Conservation (phyloP, 192 early-diverging fungal species). For the Backusella westeae region DNA sequence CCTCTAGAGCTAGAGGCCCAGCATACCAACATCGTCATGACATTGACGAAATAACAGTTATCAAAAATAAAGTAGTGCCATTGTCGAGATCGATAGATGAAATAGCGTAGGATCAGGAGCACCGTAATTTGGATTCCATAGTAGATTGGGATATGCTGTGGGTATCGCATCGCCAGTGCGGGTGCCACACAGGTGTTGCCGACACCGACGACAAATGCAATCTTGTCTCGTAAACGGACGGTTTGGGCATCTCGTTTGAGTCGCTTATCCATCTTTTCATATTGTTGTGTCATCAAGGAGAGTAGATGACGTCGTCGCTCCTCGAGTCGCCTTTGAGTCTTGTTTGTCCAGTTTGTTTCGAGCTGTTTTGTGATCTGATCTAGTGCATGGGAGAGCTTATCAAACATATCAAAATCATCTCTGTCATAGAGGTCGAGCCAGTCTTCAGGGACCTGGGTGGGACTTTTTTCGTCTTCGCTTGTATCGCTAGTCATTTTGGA, state of each 20-base stretch:
- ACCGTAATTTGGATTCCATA: conserved; percentile 44
- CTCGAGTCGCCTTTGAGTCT: conserved; percentile 29
- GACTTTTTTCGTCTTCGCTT: no score
- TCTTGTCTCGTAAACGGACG: conserved; percentile 56
- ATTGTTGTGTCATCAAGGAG: conserved; percentile 11
- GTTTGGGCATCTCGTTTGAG: conserved; percentile 37
- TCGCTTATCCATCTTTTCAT: conserved; percentile 19
- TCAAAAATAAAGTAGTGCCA: conserved; percentile 64
- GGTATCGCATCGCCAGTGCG: conserved; percentile 43
- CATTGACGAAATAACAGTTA: conserved; percentile 61
- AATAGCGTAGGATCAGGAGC: conserved; percentile 44
- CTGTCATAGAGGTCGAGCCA: neutral
- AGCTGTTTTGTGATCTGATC: conserved; percentile 31
- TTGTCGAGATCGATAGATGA: conserved; percentile 49
- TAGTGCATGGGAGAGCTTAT: conserved; percentile 15
- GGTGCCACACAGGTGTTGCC: conserved; percentile 62
- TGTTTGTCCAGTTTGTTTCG: conserved; percentile 22
- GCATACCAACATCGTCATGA: conserved; percentile 51
- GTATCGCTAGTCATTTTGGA: no score
- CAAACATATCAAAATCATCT: neutral
- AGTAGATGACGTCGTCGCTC: conserved; percentile 12
- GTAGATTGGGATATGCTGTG: conserved; percentile 51
- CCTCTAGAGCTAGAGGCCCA: conserved; percentile 38
- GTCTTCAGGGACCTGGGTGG: no score
- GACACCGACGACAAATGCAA: conserved; percentile 63